A percentile compares a stretch with the other conserved stretches of the same genome.
Conservation (phyloP, 2,329 filamentous ascomycete genomes). For the Orbilia brochopaga region DNA sequence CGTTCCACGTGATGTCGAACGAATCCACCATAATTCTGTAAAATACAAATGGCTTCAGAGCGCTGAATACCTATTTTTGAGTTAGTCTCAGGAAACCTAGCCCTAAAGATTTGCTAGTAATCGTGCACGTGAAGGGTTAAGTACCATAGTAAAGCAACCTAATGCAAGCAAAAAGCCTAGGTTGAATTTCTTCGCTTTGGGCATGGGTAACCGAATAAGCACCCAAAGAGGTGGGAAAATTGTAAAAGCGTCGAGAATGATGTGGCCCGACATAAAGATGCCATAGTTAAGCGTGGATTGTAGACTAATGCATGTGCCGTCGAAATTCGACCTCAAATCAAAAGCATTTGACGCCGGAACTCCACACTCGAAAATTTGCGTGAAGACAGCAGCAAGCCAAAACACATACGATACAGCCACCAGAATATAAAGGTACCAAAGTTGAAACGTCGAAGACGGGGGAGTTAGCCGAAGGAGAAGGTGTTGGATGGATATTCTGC, state of each 20-base stretch:
- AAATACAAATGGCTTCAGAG: conserved; percentile 33
- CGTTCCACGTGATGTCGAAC: conserved; percentile 45
- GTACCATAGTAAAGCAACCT: conserved; percentile 29
- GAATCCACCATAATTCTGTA: conserved; percentile 34
- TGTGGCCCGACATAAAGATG: conserved; percentile 35
- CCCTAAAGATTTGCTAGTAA: background rate
- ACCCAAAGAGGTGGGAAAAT: conserved; percentile 40
- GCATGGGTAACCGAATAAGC: conserved; percentile 24
- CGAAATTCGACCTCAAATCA: conserved; percentile 25
- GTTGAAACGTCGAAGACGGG: conserved; percentile 21
- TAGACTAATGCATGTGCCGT: conserved; percentile 36
- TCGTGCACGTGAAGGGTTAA: background rate
- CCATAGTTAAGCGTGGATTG: conserved; percentile 25
- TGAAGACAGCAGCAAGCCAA: conserved; percentile 24
- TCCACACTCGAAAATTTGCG: conserved; percentile 38
- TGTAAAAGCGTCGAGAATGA: conserved; percentile 35
- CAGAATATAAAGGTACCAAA: conserved; percentile 21
- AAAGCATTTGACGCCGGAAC: conserved; percentile 22
- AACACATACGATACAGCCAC: conserved; percentile 32
- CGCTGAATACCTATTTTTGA: conserved; percentile 19
- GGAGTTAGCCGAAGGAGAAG: conserved; percentile 40
- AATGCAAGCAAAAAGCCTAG: conserved; percentile 27
- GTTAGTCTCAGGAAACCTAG: background rate
- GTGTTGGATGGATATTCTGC: conserved; percentile 42
- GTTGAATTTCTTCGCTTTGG: conserved; percentile 39